Conservation (phyloP, 441 rosid genomes). For the Adansonia grandidieri region DNA sequence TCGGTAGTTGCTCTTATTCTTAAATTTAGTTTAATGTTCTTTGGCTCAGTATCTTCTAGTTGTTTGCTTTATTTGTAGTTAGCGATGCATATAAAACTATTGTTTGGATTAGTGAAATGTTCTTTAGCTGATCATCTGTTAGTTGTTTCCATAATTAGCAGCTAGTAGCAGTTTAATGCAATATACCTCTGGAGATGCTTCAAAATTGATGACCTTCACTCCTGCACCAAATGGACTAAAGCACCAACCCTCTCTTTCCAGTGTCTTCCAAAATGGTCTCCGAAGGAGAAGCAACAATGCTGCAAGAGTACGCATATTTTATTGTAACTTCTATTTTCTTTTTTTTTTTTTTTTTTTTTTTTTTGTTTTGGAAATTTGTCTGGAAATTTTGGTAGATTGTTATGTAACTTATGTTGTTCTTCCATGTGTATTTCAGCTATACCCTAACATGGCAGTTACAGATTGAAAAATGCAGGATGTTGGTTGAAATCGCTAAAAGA, state of each 20-base stretch:
- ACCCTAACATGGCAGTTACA: constrained; percentile 49
- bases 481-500: constrained; percentile 64
- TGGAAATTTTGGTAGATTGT: constrained; percentile 16
- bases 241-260: constrained; percentile 45
- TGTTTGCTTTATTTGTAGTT: constrained; percentile 6
- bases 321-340: not conserved
- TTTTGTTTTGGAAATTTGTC: constrained; percentile 6
- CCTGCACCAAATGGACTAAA: constrained; percentile 56
- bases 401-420: constrained; percentile 11
- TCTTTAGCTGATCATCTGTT: constrained; percentile 13
- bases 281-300: constrained; percentile 36
- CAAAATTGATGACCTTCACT: constrained; percentile 62
- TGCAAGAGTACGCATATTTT: constrained; percentile 47
- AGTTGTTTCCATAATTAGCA: constrained; percentile 37
- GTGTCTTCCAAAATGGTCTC: constrained; percentile 34
- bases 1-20: not conserved
- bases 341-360: not conserved
- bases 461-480: constrained; percentile 68
- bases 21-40: constrained; percentile 5
- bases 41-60: constrained; percentile 13
- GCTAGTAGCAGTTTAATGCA: constrained; percentile 54
- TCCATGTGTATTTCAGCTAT: constrained; percentile 15
- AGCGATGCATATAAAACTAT: not conserved
- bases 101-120: not conserved
- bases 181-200: constrained; percentile 68